These are phyloP conservation scores for Kodamaea restingae DNA, from an alignment of 805 yeast genomes.

Conservation along the genomic window DNA sequence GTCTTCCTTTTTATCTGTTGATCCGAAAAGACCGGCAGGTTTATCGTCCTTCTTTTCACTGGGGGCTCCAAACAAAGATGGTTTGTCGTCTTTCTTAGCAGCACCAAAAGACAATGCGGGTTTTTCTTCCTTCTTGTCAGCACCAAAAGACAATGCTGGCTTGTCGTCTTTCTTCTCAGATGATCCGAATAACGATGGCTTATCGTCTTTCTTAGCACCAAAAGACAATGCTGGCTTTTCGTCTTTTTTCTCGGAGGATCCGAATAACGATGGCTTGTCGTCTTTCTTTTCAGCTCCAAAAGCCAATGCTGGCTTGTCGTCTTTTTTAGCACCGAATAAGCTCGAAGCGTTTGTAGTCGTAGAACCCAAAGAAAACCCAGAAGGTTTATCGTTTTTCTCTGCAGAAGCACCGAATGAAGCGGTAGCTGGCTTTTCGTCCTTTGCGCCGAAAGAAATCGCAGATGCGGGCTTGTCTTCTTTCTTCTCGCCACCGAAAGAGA, in stretches of 20 bases:
- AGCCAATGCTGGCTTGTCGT: neutral
- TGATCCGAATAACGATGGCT: conserved; percentile 5
- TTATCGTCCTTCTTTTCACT: conserved; percentile 11
- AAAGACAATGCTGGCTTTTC: conserved; percentile 8
- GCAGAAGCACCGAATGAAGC: too few relatives aligned
- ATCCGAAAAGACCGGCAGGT: conserved; percentile 13
- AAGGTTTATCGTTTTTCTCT: conserved; percentile 3
- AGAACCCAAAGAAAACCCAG: too few relatives aligned
- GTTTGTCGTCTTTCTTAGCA: conserved; percentile 10
- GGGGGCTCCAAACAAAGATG: conserved; percentile 13
- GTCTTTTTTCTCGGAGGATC: too few relatives aligned
- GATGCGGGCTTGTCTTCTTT: neutral
- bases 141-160: conserved; percentile 7
- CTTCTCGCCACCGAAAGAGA: neutral
- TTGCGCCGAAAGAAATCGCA: neutral
- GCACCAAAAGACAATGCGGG: conserved; percentile 16
- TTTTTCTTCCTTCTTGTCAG: conserved; percentile 10
- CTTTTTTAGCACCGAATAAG: neutral
- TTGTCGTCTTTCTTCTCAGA: conserved; percentile 1
- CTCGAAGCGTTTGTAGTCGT: too few relatives aligned
- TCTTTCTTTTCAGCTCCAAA: conserved; percentile 9
- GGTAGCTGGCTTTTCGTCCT: neutral
- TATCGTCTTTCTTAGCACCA: conserved; percentile 20
- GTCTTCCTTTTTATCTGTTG: conserved; percentile 13
- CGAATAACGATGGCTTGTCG: too few relatives aligned